A percentile compares a stretch with the other conserved stretches of the same genome.
Conservation (phyloP, 2,329 filamentous ascomycete species). For the Colletotrichum agaves region DNA sequence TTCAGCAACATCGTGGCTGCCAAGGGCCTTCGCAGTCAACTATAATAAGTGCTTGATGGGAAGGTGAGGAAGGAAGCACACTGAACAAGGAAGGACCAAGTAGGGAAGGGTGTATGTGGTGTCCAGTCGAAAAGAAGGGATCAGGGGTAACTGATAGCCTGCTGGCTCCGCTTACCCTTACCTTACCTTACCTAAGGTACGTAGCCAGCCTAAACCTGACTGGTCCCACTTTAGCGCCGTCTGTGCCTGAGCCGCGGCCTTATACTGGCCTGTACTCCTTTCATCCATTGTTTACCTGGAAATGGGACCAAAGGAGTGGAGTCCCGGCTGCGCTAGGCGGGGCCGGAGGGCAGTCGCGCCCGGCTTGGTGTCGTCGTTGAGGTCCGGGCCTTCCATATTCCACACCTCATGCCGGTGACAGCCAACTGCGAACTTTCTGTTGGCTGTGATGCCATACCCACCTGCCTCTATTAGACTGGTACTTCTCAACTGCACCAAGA, state of each 20-base stretch:
- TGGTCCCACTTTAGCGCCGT: neutral
- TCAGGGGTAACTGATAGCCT: constrained; percentile 11
- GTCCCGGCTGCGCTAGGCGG: constrained; percentile 19
- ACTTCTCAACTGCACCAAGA: no score
- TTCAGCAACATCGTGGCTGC: constrained; percentile 27
- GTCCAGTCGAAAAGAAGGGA: constrained; percentile 6
- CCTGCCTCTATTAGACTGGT: no score
- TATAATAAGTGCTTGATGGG: constrained; percentile 15
- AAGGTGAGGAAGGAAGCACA: constrained; percentile 24
- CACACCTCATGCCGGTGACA: neutral
- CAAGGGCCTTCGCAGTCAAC: constrained; percentile 22
- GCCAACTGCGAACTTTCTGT: neutral
- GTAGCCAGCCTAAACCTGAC: no score
- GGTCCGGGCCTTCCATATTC: neutral
- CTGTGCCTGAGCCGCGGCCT: constrained; percentile 30
- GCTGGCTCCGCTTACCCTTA: constrained; percentile 18
- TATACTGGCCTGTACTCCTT: neutral
- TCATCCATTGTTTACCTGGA: neutral
- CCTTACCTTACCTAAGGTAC: constrained; percentile 2
- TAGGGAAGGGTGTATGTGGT: constrained; percentile 3
- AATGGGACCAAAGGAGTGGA: neutral
- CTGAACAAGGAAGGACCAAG: neutral
- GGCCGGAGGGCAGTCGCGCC: constrained; percentile 12
- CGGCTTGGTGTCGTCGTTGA: neutral
- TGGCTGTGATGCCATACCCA: no score